A percentile compares a stretch with the other conserved stretches of the same genome.
Conservation (phyloP, 139 green algal species). For the Picochlorum sp. region DNA sequence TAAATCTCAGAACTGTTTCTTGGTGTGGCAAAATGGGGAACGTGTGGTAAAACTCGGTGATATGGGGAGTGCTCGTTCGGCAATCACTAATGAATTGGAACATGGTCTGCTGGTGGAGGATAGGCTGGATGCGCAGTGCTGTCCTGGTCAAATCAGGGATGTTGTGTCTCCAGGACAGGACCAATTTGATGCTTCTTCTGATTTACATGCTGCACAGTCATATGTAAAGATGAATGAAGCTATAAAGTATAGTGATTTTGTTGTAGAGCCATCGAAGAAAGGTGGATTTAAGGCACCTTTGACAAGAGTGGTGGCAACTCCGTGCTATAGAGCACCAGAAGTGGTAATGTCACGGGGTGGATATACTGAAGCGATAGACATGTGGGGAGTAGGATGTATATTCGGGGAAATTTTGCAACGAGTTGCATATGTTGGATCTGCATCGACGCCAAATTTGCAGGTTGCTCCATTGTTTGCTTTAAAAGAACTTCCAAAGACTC, state of each 20-base stretch:
- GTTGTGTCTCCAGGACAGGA: not conserved
- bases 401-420: conserved; percentile 85
- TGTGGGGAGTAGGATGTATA: conserved; percentile 73
- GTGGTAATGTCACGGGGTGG: conserved; percentile 57
- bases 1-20: conserved; percentile 80
- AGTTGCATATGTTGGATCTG: conserved; percentile 50
- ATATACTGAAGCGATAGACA: conserved; percentile 68
- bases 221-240: not conserved
- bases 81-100: not conserved
- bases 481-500: conserved; percentile 48
- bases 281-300: conserved; percentile 36
- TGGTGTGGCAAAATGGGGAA: conserved; percentile 32
- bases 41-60: conserved; percentile 68
- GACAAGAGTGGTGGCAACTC: conserved; percentile 52
- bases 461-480: conserved; percentile 72
- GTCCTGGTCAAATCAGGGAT: not conserved
- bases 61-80: conserved; percentile 70
- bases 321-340: conserved; percentile 40
- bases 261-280: not conserved
- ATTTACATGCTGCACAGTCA: not conserved
- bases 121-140: not conserved
- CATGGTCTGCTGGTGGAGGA: no score
- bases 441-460: conserved; percentile 59
- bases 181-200: not conserved
- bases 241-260: not conserved